phyloP scores from a whole-genome alignment of 345 rosid species.

The rapeseed (Brassica napus) region Da-Ae NC_063451.1:40251001-40251500 shows the following conservation, averaged over 20 bases:
- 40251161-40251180: slow-evolving; percentile 46
- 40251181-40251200: slow-evolving; percentile 55
- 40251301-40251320: not conserved
- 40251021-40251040: slow-evolving; percentile 73
- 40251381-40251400: not conserved
- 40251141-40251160: slow-evolving; percentile 44
- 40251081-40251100: slow-evolving; percentile 52
- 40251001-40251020: slow-evolving; percentile 62
- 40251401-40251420: not conserved
- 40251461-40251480: too few relatives aligned
- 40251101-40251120: slow-evolving; percentile 53
- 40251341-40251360: not conserved
- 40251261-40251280: slow-evolving; percentile 13
- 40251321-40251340: not conserved
- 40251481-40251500: too few relatives aligned
- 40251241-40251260: slow-evolving; percentile 16
- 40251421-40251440: too few relatives aligned
- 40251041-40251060: slow-evolving; percentile 43
- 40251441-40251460: too few relatives aligned
- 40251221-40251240: slow-evolving; percentile 27
- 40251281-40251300: not conserved
- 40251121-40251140: slow-evolving; percentile 51
- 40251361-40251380: not conserved
- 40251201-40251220: slow-evolving; percentile 69
- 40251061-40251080: slow-evolving; percentile 46